Conservation (phyloP, 2,329 filamentous ascomycete species). For the Penicillium sp. region DNA sequence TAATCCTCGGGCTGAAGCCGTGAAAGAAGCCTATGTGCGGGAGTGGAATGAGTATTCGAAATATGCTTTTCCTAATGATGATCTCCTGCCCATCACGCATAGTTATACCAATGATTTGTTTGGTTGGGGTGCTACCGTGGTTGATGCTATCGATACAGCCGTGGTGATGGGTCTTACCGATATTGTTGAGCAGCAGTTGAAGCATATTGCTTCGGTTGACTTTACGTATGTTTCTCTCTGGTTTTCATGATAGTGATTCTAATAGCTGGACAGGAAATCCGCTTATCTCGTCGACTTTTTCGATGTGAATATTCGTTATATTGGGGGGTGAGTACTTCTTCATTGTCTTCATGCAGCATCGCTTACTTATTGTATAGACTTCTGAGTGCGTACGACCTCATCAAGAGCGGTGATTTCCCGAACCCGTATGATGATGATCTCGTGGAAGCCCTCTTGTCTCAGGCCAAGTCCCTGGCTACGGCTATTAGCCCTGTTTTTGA, state of each 20-base stretch:
- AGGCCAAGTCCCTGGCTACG: constrained; percentile 20
- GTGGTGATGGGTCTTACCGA: constrained; percentile 26
- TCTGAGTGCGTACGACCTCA: constrained; percentile 22
- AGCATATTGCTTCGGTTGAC: constrained; percentile 20
- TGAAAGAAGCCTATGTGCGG: constrained; percentile 18
- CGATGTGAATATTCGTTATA: constrained; percentile 22
- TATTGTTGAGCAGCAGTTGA: constrained; percentile 23
- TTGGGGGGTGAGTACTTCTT: constrained; percentile 15
- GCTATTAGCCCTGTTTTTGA: constrained; percentile 21
- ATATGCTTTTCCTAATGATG: constrained; percentile 23
- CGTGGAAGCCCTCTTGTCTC: constrained; percentile 19
- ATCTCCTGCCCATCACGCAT: constrained; percentile 18
- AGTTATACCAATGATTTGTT: constrained; percentile 19
- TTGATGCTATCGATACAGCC: constrained; percentile 25
- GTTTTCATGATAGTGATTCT: not conserved
- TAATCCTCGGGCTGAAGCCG: constrained; percentile 18
- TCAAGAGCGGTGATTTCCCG: constrained; percentile 21
- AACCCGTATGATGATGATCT: constrained; percentile 19
- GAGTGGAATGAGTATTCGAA: constrained; percentile 22
- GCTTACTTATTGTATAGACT: constrained; percentile 6
- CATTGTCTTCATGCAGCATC: not conserved
- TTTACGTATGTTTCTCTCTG: constrained; percentile 17
- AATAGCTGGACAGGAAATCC: constrained; percentile 7
- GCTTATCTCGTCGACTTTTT: constrained; percentile 19
- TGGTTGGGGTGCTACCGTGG: constrained; percentile 23